phyloP scores from a whole-genome alignment of 345 rosid species.

The Camelina neglecta region DNA sequence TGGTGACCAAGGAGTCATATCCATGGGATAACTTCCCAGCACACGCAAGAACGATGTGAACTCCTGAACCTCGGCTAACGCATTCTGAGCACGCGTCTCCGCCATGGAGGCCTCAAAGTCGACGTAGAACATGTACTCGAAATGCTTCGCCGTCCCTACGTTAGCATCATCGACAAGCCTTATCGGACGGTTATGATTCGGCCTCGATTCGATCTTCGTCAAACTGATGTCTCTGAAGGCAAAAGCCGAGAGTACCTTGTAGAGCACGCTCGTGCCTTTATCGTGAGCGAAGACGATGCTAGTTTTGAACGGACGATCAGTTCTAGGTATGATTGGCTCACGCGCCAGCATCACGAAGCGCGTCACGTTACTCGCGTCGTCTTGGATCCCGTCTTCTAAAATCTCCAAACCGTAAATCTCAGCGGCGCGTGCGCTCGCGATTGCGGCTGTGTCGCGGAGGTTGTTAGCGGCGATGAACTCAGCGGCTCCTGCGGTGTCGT shows the following conservation, averaged over 20 bases:
- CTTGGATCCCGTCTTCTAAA: conserved; percentile 82
- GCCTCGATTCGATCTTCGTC: conserved; percentile 90
- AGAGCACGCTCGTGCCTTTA: conserved; percentile 79
- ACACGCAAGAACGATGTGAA: conserved; percentile 93
- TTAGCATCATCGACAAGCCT: conserved; percentile 77
- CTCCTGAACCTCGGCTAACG: conserved; percentile 91
- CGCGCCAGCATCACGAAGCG: conserved; percentile 92
- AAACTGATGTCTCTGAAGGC: conserved; percentile 81
- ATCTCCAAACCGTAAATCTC: conserved; percentile 76
- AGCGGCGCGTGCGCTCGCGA: conserved; percentile 86
- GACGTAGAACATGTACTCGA: conserved; percentile 87
- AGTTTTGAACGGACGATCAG: conserved; percentile 87
- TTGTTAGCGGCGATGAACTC: conserved; percentile 70
- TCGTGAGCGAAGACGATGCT: conserved; percentile 95
- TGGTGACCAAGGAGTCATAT: conserved; percentile 92
- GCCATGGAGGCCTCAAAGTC: conserved; percentile 97
- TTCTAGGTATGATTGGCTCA: conserved; percentile 88
- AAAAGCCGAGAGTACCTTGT: conserved; percentile 82
- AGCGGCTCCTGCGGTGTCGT: conserved; percentile 89
- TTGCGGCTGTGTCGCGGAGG: conserved; percentile 79
- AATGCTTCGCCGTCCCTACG: conserved; percentile 85
- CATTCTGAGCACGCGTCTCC: conserved; percentile 84
- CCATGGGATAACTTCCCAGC: conserved; percentile 91
- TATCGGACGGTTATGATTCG: conserved; percentile 77
- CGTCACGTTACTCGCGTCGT: conserved; percentile 80